Percentiles rank a stretch among this genome's conserved stretches.
phyloP scores from a whole-genome alignment of 2,329 filamentous ascomycete species.

The Xylaria sp. region DNA sequence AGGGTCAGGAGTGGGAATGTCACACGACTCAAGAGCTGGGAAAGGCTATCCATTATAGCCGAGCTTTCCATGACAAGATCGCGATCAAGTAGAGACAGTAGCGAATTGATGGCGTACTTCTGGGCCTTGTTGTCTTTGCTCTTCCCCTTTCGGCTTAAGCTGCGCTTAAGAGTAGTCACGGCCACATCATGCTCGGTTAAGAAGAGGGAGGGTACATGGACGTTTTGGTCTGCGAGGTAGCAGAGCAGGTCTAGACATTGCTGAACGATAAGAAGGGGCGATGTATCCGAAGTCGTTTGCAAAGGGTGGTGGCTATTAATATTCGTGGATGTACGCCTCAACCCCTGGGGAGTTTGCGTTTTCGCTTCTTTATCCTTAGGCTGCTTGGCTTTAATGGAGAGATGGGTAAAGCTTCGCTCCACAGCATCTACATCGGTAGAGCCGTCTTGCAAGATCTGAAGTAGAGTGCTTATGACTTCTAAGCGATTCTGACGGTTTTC shows the following conservation, averaged over 20 bases:
- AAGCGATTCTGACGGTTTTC: slow-evolving; percentile 96
- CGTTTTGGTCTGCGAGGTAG: slow-evolving; percentile 84
- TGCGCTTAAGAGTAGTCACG: slow-evolving; percentile 79
- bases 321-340: slow-evolving; percentile 79
- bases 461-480: slow-evolving; percentile 90
- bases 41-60: slow-evolving; percentile 94
- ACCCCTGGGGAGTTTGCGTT: slow-evolving; percentile 80
- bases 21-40: slow-evolving; percentile 85
- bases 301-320: slow-evolving; percentile 57
- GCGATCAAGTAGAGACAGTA: slow-evolving; percentile 89
- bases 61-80: slow-evolving; percentile 96
- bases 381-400: slow-evolving; percentile 91
- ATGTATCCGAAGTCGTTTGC: slow-evolving; percentile 83
- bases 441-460: slow-evolving; percentile 95
- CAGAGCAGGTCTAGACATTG: slow-evolving; percentile 90
- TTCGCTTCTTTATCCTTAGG: slow-evolving; percentile 73
- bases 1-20: slow-evolving; percentile 86
- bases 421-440: slow-evolving; percentile 93
- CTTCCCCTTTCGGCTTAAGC: slow-evolving; percentile 85
- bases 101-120: slow-evolving; percentile 91
- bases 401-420: slow-evolving; percentile 92
- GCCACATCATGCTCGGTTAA: slow-evolving; percentile 89
- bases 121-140: slow-evolving; percentile 83
- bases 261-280: slow-evolving; percentile 93
- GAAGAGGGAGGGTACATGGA: slow-evolving; percentile 90